phyloP scores from a whole-genome alignment of 2,329 filamentous ascomycete genomes.

The Claviceps arundinis region DNA sequence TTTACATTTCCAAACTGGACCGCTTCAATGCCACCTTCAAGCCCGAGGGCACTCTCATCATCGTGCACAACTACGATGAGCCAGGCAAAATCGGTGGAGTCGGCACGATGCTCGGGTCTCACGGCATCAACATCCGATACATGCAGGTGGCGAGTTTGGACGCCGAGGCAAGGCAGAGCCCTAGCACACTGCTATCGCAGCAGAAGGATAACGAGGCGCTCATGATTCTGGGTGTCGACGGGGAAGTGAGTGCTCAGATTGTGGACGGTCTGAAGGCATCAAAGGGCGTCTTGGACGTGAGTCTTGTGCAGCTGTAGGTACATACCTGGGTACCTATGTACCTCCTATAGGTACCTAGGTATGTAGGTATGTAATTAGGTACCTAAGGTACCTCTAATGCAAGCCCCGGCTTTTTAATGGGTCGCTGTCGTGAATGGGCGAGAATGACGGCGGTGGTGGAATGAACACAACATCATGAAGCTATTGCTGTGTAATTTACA shows the following conservation, averaged over 20 bases:
- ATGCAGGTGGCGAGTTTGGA: constrained; percentile 58
- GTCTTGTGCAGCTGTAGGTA: constrained; percentile 31
- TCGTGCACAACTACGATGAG: constrained; percentile 69
- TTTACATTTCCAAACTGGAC: constrained; percentile 60
- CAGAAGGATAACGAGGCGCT: constrained; percentile 50
- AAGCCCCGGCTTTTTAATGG: too few relatives aligned
- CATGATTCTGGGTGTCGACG: constrained; percentile 69
- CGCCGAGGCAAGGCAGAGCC: constrained; percentile 10
- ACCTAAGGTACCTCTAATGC: too few relatives aligned
- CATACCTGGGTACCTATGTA: too few relatives aligned
- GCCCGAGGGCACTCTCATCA: constrained; percentile 60
- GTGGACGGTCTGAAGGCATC: constrained; percentile 32
- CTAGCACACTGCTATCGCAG: constrained; percentile 7
- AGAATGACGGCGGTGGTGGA: too few relatives aligned
- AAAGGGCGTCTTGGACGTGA: constrained; percentile 43
- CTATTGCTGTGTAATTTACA: too few relatives aligned
- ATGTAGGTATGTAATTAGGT: too few relatives aligned
- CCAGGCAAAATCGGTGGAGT: constrained; percentile 75
- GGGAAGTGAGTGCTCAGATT: constrained; percentile 44
- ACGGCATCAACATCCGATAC: constrained; percentile 65
- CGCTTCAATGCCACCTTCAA: constrained; percentile 62
- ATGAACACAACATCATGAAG: too few relatives aligned
- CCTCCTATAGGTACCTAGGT: too few relatives aligned
- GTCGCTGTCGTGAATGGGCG: too few relatives aligned
- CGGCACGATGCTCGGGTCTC: constrained; percentile 53